Percentiles rank a stretch among this genome's conserved stretches.
Evolutionary conservation across 2,329 filamentous ascomycete genomes (phyloP).

Genomic region (Thielaviopsis populi): DNA sequence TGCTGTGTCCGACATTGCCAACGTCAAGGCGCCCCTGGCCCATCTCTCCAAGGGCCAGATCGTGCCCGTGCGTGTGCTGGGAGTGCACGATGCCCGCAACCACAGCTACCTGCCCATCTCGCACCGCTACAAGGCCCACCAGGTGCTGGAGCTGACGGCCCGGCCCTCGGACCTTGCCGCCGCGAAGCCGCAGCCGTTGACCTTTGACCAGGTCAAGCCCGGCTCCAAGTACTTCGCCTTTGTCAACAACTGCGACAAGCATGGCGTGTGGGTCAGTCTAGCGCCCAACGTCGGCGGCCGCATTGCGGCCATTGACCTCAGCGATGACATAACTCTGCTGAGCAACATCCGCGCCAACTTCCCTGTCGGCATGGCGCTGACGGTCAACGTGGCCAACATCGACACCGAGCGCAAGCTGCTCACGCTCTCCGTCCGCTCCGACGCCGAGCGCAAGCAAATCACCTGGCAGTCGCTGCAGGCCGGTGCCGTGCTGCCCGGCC

Average conservation of each 20-base stretch:
- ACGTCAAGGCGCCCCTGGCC: constrained; percentile 66
- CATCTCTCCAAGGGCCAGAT: constrained; percentile 44
- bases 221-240: constrained; percentile 66
- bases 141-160: constrained; percentile 73
- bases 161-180: constrained; percentile 52
- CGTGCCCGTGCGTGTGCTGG: constrained; percentile 62
- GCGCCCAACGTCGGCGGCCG: constrained; percentile 78
- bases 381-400: constrained; percentile 61
- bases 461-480: constrained; percentile 57
- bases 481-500: constrained; percentile 68
- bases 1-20: constrained; percentile 68
- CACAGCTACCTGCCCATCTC: constrained; percentile 85
- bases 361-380: constrained; percentile 76
- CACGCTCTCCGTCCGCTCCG: constrained; percentile 46
- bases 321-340: constrained; percentile 69
- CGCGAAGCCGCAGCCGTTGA: constrained; percentile 36
- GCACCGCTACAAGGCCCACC: constrained; percentile 65
- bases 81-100: constrained; percentile 77
- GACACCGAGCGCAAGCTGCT: constrained; percentile 59
- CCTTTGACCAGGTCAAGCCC: constrained; percentile 55
- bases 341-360: constrained; percentile 65
- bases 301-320: constrained; percentile 67
- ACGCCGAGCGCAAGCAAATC: constrained; percentile 29
- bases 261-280: constrained; percentile 79
- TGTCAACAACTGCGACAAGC: constrained; percentile 73